phyloP scores from a whole-genome alignment of 2,329 filamentous ascomycete species.

The Byssoonygena ceratinophila region DNA sequence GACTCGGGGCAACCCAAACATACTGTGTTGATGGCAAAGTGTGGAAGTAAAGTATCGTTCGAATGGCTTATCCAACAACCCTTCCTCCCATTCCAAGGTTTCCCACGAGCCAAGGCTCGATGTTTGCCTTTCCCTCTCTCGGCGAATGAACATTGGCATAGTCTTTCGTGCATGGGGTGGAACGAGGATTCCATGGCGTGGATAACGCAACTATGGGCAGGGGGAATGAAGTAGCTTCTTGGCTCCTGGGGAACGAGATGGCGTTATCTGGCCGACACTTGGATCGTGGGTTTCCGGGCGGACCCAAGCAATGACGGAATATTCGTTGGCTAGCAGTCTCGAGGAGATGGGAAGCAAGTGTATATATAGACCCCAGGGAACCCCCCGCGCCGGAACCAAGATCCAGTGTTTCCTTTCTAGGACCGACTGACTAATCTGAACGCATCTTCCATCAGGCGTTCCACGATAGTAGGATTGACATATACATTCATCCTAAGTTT shows the following conservation, averaged over 20 bases:
- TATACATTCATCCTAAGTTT: neutral
- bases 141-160: neutral
- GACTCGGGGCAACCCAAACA: no score
- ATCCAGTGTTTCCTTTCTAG: neutral
- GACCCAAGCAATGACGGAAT: slow-evolving; percentile 8
- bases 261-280: neutral
- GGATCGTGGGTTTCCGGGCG: neutral
- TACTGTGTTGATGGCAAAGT: no score
- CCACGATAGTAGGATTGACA: neutral
- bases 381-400: neutral
- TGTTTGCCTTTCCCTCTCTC: neutral
- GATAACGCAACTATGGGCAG: neutral
- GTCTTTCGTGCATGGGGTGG: neutral
- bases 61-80: neutral
- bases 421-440: neutral
- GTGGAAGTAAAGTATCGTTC: no score
- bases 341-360: neutral
- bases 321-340: neutral
- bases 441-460: neutral
- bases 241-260: neutral
- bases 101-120: slow-evolving; percentile 2
- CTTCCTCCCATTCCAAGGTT: neutral
- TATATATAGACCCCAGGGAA: slow-evolving; percentile 4
- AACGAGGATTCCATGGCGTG: neutral
- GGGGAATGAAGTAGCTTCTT: neutral